phyloP scores from a whole-genome alignment of 2,329 filamentous ascomycete genomes.

The Botrytis medusae region DNA sequence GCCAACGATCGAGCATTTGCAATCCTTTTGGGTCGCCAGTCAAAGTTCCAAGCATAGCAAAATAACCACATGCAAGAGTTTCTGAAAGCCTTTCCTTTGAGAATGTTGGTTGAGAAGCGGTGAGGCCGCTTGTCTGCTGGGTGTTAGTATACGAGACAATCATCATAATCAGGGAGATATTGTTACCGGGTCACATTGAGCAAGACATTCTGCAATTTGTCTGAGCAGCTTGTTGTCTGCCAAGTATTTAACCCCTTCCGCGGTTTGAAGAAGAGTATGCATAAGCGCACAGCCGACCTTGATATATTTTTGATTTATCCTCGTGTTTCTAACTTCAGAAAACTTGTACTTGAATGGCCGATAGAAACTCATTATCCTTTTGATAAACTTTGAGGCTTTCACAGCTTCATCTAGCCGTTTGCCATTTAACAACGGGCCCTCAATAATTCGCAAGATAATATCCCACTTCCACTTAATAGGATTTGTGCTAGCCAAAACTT shows the following conservation, averaged over 20 bases:
- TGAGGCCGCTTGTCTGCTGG: constrained; percentile 64
- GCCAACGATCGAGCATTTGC: constrained; percentile 90
- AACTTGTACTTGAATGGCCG: constrained; percentile 97
- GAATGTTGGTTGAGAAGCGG: constrained; percentile 85
- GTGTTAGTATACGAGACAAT: constrained; percentile 28
- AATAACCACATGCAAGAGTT: constrained; percentile 89
- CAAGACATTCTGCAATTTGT: constrained; percentile 92
- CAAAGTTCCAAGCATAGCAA: constrained; percentile 84
- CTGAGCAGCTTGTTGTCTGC: constrained; percentile 89
- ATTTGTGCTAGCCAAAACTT: constrained; percentile 85
- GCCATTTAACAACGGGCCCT: constrained; percentile 85
- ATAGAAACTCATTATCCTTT: constrained; percentile 91
- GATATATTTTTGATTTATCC: constrained; percentile 92
- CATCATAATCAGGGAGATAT: constrained; percentile 27
- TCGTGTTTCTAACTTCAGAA: constrained; percentile 83
- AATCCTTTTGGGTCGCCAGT: constrained; percentile 81
- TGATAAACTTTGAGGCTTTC: constrained; percentile 93
- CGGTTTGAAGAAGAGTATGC: constrained; percentile 79
- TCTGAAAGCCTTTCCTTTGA: constrained; percentile 80
- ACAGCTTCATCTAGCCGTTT: constrained; percentile 93
- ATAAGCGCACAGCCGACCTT: constrained; percentile 85
- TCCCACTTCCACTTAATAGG: constrained; percentile 98
- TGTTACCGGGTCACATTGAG: constrained; percentile 83
- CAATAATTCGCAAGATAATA: constrained; percentile 83
- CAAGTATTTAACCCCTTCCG: constrained; percentile 81